Evolutionary conservation across 768 basidiomycete genomes (phyloP).

Genomic region (Russula foetens): DNA sequence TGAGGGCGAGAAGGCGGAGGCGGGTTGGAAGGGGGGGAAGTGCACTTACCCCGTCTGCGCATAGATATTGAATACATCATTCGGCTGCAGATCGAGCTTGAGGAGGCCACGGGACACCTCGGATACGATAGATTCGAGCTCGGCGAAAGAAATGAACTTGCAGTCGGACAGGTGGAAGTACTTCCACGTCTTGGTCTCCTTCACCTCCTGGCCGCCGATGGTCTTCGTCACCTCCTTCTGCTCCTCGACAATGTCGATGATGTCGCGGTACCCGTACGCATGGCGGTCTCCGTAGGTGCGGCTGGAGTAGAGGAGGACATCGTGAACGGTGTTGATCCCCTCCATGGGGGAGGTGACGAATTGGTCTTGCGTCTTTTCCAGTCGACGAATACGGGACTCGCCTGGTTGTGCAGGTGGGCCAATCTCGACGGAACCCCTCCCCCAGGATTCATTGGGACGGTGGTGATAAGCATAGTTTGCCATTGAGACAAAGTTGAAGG

Average conservation of each 20-base stretch:
- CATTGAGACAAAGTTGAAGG: neutral
- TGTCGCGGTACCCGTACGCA: constrained; percentile 73
- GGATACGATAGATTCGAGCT: constrained; percentile 55
- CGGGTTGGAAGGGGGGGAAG: constrained; percentile 22
- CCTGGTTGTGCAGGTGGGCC: constrained; percentile 34
- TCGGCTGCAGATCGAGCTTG: constrained; percentile 56
- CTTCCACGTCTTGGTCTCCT: constrained; percentile 92
- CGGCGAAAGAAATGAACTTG: constrained; percentile 69
- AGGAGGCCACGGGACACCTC: constrained; percentile 66
- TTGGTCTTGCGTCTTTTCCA: constrained; percentile 43
- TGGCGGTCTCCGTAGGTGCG: constrained; percentile 67
- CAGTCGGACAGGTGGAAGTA: constrained; percentile 90
- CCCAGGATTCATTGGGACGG: constrained; percentile 21
- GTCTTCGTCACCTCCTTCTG: constrained; percentile 83
- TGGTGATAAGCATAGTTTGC: constrained; percentile 2
- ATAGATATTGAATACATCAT: constrained; percentile 86
- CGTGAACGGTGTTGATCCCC: constrained; percentile 74
- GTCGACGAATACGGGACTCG: constrained; percentile 51
- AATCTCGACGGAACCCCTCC: constrained; percentile 59
- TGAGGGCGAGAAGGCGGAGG: no score
- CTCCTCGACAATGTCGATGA: constrained; percentile 67
- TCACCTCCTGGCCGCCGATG: constrained; percentile 74
- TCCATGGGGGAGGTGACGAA: constrained; percentile 60
- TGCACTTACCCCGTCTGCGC: constrained; percentile 82
- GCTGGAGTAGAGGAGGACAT: constrained; percentile 67